A percentile compares a stretch with the other conserved stretches of the same genome.
Conservation (phyloP, 1,284 basidiomycete genomes). For the Apiotrichum mycotoxinovorans region DNA sequence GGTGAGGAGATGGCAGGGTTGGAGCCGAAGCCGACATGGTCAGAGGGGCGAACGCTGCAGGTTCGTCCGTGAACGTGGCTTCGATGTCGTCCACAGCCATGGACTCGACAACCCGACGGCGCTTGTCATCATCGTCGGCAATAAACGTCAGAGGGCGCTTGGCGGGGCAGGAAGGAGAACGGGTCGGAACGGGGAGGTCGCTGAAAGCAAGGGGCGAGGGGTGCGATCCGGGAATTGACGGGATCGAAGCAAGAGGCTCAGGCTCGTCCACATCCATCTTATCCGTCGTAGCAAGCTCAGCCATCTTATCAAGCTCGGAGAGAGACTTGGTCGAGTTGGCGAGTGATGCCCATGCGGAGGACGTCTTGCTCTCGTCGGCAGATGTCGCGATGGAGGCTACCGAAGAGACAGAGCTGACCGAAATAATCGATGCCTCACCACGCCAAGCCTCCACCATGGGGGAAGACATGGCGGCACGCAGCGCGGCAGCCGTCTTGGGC, state of each 20-base stretch:
- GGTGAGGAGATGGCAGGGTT: slow-evolving; percentile 25
- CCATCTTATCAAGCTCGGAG: slow-evolving; percentile 31
- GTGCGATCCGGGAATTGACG: slow-evolving; percentile 11
- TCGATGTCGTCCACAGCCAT: slow-evolving; percentile 33
- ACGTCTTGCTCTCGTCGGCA: slow-evolving; percentile 19
- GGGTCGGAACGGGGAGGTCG: slow-evolving; percentile 9
- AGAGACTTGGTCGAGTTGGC: slow-evolving; percentile 20
- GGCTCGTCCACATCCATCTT: slow-evolving; percentile 36
- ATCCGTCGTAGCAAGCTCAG: slow-evolving; percentile 28
- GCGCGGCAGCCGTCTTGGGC: slow-evolving; percentile 29
- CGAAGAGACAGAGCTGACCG: slow-evolving; percentile 16
- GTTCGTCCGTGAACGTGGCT: slow-evolving; percentile 13
- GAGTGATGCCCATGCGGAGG: slow-evolving; percentile 16
- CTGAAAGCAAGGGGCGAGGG: neutral
- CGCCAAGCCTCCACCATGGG: slow-evolving; percentile 27
- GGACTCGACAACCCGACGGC: slow-evolving; percentile 39
- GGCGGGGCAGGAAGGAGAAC: slow-evolving; percentile 40
- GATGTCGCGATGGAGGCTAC: slow-evolving; percentile 13
- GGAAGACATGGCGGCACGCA: slow-evolving; percentile 38
- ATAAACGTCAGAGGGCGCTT: slow-evolving; percentile 28
- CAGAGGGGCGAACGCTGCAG: slow-evolving; percentile 13
- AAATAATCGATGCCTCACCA: slow-evolving; percentile 14
- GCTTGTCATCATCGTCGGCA: slow-evolving; percentile 41
- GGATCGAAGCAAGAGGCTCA: slow-evolving; percentile 13
- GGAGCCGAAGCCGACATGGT: slow-evolving; percentile 31